These are phyloP conservation scores for Blastocystis sp. DNA, from an alignment of 352 stramenopile genomes.

Conservation along the genomic window DNA sequence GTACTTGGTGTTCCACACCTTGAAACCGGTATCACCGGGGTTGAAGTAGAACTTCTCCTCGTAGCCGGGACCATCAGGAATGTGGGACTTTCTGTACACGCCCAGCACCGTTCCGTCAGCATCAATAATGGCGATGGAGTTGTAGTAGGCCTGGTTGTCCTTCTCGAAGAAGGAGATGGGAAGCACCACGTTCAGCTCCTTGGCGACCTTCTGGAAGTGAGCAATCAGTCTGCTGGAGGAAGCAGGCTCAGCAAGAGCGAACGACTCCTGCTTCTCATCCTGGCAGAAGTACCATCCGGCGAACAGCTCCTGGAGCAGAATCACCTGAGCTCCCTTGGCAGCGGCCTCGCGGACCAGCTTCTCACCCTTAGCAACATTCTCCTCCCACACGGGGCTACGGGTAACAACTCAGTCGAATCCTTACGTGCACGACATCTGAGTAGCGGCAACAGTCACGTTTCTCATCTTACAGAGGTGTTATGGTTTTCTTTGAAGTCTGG, in stretches of 20 bases:
- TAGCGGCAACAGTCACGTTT: conserved; percentile 71
- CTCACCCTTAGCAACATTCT: conserved; percentile 79
- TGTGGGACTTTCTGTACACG: conserved; percentile 77
- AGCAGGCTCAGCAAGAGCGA: conserved; percentile 72
- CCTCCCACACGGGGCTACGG: conserved; percentile 60
- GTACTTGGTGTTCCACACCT: conserved; percentile 77
- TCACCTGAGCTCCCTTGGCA: conserved; percentile 73
- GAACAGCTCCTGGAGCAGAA: conserved; percentile 79
- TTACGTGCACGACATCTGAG: conserved; percentile 70
- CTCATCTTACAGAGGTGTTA: not conserved
- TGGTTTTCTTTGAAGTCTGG: not conserved
- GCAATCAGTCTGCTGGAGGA: conserved; percentile 73
- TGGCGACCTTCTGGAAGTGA: conserved; percentile 73
- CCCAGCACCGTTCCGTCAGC: conserved; percentile 73
- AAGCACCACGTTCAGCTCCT: conserved; percentile 77
- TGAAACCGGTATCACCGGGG: conserved; percentile 74
- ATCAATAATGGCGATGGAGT: conserved; percentile 78
- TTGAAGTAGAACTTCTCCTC: conserved; percentile 77
- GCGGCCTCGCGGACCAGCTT: conserved; percentile 75
- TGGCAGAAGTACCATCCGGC: conserved; percentile 79
- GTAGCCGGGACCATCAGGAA: conserved; percentile 75
- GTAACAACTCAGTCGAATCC: not conserved
- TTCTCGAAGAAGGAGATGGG: conserved; percentile 81
- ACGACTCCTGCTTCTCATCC: conserved; percentile 74
- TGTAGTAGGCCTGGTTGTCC: conserved; percentile 79